Percentiles rank a stretch among this genome's conserved stretches.
Conservation (phyloP, 768 basidiomycete species). For the Termitomyces titanicus region DNA sequence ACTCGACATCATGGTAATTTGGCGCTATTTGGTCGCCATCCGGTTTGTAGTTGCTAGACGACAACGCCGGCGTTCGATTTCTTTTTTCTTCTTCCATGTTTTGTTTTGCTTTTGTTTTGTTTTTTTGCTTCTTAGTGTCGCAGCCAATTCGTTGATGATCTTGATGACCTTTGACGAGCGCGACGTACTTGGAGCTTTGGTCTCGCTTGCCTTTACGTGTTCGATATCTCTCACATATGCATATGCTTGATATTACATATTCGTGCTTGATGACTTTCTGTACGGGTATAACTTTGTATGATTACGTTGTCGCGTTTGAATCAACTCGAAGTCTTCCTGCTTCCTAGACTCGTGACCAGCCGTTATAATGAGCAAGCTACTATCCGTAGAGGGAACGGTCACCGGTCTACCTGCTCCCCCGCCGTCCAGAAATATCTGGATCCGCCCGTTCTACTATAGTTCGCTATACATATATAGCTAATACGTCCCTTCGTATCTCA, state of each 20-base stretch:
- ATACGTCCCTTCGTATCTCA: too few relatives aligned
- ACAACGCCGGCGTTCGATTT: background rate
- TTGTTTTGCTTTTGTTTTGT: background rate
- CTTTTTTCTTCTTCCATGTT: background rate
- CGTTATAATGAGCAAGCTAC: too few relatives aligned
- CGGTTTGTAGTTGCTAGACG: constrained; percentile 2
- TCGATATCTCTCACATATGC: background rate
- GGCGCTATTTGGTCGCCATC: background rate
- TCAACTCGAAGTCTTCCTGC: too few relatives aligned
- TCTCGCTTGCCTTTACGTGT: background rate
- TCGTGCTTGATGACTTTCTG: background rate
- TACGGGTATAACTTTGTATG: background rate
- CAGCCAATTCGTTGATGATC: constrained; percentile 1
- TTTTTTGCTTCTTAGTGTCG: constrained; percentile 3
- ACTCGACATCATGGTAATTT: constrained; percentile 5
- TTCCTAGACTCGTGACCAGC: too few relatives aligned
- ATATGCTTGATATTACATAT: background rate
- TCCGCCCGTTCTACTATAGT: too few relatives aligned
- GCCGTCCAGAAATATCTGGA: too few relatives aligned
- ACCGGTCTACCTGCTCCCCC: too few relatives aligned
- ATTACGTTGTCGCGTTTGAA: background rate
- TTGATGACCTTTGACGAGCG: constrained; percentile 9
- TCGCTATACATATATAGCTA: too few relatives aligned
- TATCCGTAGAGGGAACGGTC: too few relatives aligned
- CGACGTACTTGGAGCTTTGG: constrained; percentile 2